Conservation (phyloP, 257 asterid species). For the Knoxia roxburghii region DNA sequence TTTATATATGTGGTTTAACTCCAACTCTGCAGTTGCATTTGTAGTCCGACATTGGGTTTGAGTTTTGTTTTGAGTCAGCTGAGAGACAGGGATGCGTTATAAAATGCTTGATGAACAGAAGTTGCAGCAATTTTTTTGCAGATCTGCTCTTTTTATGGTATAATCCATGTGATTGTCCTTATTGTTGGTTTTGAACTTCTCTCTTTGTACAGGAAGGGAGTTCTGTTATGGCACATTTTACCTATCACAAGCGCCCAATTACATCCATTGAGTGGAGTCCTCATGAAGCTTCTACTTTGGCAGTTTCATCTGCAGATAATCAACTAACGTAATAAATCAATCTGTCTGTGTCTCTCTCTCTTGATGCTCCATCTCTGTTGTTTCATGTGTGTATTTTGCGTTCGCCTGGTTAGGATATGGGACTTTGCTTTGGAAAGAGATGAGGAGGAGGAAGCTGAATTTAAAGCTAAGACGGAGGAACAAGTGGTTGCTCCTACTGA, state of each 20-base stretch:
- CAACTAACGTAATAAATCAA: conserved; percentile 67
- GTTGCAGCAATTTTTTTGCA: not conserved
- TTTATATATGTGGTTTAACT: not conserved
- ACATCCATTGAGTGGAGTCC: conserved; percentile 99
- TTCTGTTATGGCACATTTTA: conserved; percentile 68
- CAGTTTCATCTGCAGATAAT: conserved; percentile 81
- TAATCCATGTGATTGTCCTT: not conserved
- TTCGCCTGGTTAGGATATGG: conserved; percentile 57
- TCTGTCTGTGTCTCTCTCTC: not conserved
- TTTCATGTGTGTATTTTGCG: not conserved
- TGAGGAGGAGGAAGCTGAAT: conserved; percentile 91
- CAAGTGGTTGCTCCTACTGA: conserved; percentile 75
- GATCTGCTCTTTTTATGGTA: not conserved
- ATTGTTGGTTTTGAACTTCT: not conserved
- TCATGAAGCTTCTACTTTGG: conserved; percentile 85
- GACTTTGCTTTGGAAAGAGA: conserved; percentile 92
- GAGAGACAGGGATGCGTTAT: not conserved
- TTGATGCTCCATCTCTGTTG: not conserved
- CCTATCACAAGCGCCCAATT: conserved; percentile 87
- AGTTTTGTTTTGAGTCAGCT: not conserved
- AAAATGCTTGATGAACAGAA: not conserved
- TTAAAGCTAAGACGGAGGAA: conserved; percentile 61
- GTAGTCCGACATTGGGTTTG: not conserved
- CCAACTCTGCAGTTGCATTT: not conserved
- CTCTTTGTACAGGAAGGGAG: conserved; percentile 58